phyloP scores from a whole-genome alignment of 2,329 filamentous ascomycete genomes.

The Cercospora sojina region DNA sequence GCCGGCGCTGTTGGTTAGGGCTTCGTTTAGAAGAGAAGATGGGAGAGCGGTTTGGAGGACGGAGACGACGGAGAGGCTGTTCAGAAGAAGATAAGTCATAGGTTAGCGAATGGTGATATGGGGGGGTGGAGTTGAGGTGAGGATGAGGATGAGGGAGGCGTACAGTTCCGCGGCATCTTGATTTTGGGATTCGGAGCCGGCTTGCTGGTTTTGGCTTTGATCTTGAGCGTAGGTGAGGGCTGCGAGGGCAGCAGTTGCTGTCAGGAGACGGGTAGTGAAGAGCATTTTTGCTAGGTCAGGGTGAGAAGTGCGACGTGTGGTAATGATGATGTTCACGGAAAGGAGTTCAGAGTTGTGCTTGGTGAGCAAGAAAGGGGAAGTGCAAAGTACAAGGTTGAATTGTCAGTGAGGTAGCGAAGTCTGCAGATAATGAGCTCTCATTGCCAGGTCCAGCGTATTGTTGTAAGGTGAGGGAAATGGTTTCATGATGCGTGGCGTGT shows the following conservation, averaged over 20 bases:
- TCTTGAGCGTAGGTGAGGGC: background rate
- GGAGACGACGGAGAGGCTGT: conserved; percentile 42
- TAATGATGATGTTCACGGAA: background rate
- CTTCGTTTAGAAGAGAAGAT: conserved; percentile 41
- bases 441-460: background rate
- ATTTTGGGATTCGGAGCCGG: background rate
- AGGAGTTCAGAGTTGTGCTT: background rate
- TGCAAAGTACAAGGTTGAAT: background rate
- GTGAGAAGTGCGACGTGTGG: background rate
- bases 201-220: background rate
- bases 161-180: conserved; percentile 2
- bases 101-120: too few relatives aligned
- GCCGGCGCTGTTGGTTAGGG: conserved; percentile 44
- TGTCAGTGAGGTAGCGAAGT: background rate
- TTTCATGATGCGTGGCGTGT: background rate
- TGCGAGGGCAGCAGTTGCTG: background rate
- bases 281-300: background rate
- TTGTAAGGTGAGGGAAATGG: background rate
- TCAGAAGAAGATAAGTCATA: too few relatives aligned
- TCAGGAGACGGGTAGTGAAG: background rate
- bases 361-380: background rate
- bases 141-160: too few relatives aligned
- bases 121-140: too few relatives aligned
- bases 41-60: conserved; percentile 50
- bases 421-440: background rate